These are phyloP conservation scores for Diphasiastrum complanatum DNA, from an alignment of 83 land plant genomes.

Conservation along the genomic window DNA sequence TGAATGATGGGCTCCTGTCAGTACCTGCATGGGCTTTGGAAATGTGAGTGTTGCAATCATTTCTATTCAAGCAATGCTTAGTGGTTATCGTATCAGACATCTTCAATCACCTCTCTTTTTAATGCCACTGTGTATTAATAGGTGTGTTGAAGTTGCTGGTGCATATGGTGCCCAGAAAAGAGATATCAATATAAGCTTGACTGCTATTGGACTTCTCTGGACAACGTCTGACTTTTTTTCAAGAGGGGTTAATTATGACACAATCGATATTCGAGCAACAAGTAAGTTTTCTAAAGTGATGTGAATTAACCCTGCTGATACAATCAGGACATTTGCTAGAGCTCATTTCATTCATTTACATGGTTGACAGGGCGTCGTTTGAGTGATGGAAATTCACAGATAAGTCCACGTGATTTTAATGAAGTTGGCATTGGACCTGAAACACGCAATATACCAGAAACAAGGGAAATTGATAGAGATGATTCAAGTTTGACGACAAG, in stretches of 20 bases:
- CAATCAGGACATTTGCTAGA: neutral
- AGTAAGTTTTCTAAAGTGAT: conserved; percentile 16
- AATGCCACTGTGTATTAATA: conserved; percentile 22
- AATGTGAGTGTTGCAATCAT: conserved; percentile 44
- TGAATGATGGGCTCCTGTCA: conserved; percentile 91
- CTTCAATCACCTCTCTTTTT: neutral
- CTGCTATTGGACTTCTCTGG: conserved; percentile 94
- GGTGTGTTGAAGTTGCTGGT: conserved; percentile 93
- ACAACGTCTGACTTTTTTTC: conserved; percentile 88
- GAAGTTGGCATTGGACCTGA: neutral
- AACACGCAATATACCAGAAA: neutral
- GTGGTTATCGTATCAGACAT: neutral
- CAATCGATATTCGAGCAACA: conserved; percentile 26
- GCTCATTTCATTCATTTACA: too few relatives aligned
- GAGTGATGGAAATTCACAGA: neutral
- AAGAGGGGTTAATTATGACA: conserved; percentile 51
- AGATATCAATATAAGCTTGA: conserved; percentile 95
- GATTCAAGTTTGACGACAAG: too few relatives aligned
- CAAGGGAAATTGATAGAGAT: too few relatives aligned
- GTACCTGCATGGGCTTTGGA: conserved; percentile 74
- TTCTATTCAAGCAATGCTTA: neutral
- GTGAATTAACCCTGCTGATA: neutral
- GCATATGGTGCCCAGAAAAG: conserved; percentile 86
- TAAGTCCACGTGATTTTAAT: neutral
- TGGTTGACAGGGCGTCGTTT: neutral